A percentile compares a stretch with the other conserved stretches of the same genome.
phyloP scores from a whole-genome alignment of 73 alveolate species.

The Effrenium voratum region DNA sequence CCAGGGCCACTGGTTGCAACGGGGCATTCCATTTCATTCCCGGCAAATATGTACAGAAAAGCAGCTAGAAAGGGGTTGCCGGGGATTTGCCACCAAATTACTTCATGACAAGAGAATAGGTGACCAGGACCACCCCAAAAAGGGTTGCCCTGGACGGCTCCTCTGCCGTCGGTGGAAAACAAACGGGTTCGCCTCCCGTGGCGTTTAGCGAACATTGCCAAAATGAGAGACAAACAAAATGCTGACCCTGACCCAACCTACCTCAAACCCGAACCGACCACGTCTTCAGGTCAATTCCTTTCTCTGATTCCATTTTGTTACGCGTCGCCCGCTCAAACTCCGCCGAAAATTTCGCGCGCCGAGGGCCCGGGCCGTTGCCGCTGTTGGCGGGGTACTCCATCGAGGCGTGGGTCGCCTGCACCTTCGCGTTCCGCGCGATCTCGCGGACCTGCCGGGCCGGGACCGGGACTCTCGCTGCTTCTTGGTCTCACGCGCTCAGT shows the following conservation, averaged over 20 bases:
- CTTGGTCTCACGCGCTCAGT: no score
- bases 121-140: constrained; percentile 3
- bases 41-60: neutral
- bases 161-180: no score
- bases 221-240: neutral
- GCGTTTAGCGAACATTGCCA: no score
- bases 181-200: no score
- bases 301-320: no score
- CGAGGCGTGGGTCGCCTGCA: constrained; percentile 74
- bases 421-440: constrained; percentile 70
- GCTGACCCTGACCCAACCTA: neutral
- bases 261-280: neutral
- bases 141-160: neutral
- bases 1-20: no score
- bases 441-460: constrained; percentile 61
- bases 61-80: neutral
- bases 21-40: no score
- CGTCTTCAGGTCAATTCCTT: no score
- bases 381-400: constrained; percentile 91
- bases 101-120: neutral
- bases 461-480: neutral
- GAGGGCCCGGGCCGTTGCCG: constrained; percentile 80
- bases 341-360: no score
- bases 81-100: neutral
- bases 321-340: no score